These are phyloP conservation scores for Parascedosporium putredinis DNA, from an alignment of 2,329 filamentous ascomycete genomes.

Conservation along the genomic window DNA sequence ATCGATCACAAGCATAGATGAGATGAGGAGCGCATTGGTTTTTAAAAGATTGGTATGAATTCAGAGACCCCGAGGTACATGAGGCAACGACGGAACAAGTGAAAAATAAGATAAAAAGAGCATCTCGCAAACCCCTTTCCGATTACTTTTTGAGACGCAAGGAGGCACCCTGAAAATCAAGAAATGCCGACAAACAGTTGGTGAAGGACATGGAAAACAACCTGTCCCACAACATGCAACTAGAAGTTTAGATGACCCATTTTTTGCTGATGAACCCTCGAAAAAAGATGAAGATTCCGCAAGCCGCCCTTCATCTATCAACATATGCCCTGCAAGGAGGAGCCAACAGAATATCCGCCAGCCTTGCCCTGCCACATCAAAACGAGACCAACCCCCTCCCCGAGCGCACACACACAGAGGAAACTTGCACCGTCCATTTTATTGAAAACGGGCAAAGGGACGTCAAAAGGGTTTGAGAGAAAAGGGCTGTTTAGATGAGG, in stretches of 20 bases:
- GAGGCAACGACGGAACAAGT: slow-evolving; percentile 1
- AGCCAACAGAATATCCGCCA: not conserved
- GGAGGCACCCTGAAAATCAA: slow-evolving; percentile 3
- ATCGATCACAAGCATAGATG: not conserved
- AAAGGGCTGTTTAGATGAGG: slow-evolving; percentile 44
- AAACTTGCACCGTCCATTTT: not conserved
- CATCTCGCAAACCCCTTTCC: slow-evolving; percentile 8
- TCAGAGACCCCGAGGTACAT: slow-evolving; percentile 4
- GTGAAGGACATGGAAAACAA: not conserved
- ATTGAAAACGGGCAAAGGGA: not conserved
- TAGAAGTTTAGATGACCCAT: slow-evolving; percentile 7
- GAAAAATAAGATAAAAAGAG: not conserved
- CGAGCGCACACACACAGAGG: not conserved
- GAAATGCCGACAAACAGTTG: slow-evolving; percentile 1
- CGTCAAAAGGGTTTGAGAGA: slow-evolving; percentile 2
- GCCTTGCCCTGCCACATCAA: not conserved
- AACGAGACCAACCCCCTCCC: not conserved
- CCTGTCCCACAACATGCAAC: slow-evolving; percentile 4
- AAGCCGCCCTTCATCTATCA: slow-evolving; percentile 9
- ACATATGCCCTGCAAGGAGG: slow-evolving; percentile 6
- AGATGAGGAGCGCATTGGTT: not conserved
- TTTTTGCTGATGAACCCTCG: slow-evolving; percentile 3
- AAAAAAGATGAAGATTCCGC: slow-evolving; percentile 6
- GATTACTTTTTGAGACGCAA: slow-evolving; percentile 10
- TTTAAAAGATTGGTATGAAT: slow-evolving; percentile 4